Evolutionary conservation across 768 basidiomycete genomes (phyloP), one percentile per base, ranked within the genome.

Genomic region (Tricholoma saponaceum): DNA sequence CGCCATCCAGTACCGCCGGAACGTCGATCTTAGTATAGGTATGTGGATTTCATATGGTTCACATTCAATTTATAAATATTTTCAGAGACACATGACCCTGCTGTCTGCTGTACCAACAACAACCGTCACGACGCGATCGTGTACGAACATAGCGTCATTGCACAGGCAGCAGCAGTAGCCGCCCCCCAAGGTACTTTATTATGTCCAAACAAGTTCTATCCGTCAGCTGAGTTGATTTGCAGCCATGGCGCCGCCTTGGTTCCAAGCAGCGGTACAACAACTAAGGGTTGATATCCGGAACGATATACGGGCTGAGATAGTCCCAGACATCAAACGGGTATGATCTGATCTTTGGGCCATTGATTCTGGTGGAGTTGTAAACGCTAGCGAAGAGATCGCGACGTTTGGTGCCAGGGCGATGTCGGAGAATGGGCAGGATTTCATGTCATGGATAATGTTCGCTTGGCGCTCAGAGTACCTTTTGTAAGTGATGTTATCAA

Each of bases 131-230:
- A 39, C 37, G 4, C 37, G 3, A 10, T 39, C 37, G 13, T 39
- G 37, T 39, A n/a, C n/a, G 37, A 39, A 14, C 37, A 39, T n/a
- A 10, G 37, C 37, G 37, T 39, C 8, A 32, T 52, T 14, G 16
- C 32, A 7, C 51, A 52, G 35, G 51, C 30, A 33, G 30, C 51
- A 20, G 51, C 51, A 20, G 30, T 32, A 33, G 51, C 32, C 1
- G 51, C 32, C 51, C 51, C 51, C 51, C 51, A 28, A 52, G 51
- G 51, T 52, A 52, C 51, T 32, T 35, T 32, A 28, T 52, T 32
- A 52, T 12, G 32, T 52, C 18, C 16, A 5, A 33, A n/a, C 16
- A 13, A 52, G 51, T 52, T 4, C 35, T 52, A 35, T 52, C 51
- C 35, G 51, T 16, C 23, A 7, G 30, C 30, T 52, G 32, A 52